A percentile compares a stretch with the other conserved stretches of the same genome.
These are phyloP conservation scores for Lachnellula occidentalis DNA, from an alignment of 2,329 filamentous ascomycete genomes.

Conservation along the genomic window DNA sequence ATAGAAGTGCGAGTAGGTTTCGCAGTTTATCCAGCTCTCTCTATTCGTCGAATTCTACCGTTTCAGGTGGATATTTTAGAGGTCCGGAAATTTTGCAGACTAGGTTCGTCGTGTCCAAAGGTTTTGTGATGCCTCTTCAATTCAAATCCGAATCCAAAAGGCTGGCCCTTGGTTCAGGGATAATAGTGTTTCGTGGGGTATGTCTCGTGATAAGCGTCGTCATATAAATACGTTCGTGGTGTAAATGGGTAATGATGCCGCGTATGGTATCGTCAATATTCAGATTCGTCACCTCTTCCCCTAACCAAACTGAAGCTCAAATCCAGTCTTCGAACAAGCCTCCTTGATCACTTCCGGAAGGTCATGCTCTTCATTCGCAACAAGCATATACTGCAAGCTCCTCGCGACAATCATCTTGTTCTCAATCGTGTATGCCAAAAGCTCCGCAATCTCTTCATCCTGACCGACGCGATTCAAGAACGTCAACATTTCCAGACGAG, in stretches of 20 bases:
- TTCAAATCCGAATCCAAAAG: too few relatives aligned
- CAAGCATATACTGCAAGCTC: slow-evolving; percentile 35
- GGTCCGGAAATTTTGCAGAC: background rate
- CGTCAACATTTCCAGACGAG: slow-evolving; percentile 40
- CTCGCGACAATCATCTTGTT: slow-evolving; percentile 34
- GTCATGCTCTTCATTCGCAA: slow-evolving; percentile 32
- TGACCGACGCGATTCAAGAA: slow-evolving; percentile 42
- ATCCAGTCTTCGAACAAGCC: slow-evolving; percentile 24
- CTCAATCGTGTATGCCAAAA: slow-evolving; percentile 39
- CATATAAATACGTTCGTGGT: background rate
- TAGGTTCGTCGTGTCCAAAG: background rate
- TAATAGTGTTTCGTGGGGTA: background rate
- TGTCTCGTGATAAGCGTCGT: background rate
- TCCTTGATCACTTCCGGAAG: slow-evolving; percentile 34
- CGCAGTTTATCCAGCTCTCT: background rate
- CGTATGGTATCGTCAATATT: too few relatives aligned
- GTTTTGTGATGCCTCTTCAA: too few relatives aligned
- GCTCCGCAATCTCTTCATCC: slow-evolving; percentile 43
- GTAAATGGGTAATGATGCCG: too few relatives aligned
- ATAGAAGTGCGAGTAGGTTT: background rate
- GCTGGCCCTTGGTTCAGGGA: background rate
- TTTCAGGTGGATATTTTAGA: background rate
- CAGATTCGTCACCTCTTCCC: background rate
- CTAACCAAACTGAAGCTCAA: background rate
- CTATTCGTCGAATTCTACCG: background rate